phyloP scores from a whole-genome alignment of 2,329 filamentous ascomycete genomes.

The Didymella pomorum region DNA sequence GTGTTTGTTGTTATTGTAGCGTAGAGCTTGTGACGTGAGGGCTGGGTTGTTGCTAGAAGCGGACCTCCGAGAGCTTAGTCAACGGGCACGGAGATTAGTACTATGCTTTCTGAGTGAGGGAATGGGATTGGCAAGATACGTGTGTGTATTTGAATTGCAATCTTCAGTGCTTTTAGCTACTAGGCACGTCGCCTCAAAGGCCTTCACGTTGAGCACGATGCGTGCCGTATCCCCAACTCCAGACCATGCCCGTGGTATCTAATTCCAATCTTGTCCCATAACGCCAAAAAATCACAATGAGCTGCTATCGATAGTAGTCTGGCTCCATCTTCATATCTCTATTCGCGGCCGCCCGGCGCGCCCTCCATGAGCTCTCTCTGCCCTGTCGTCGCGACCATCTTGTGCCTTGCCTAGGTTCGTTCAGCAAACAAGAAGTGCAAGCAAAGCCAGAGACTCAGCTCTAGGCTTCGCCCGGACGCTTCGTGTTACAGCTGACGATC shows the following conservation, averaged over 20 bases:
- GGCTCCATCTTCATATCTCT: not conserved
- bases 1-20: not conserved
- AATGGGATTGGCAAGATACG: too few relatives aligned
- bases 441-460: slow-evolving; percentile 18
- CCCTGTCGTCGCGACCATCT: not conserved
- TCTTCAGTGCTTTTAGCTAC: not conserved
- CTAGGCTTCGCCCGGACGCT: slow-evolving; percentile 70
- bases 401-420: not conserved
- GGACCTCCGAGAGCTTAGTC: slow-evolving; percentile 31
- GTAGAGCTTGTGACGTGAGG: slow-evolving; percentile 1
- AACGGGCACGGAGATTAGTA: not conserved
- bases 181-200: not conserved
- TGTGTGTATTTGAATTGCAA: not conserved
- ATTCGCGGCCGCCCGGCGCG: not conserved
- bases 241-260: slow-evolving; percentile 33
- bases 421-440: slow-evolving; percentile 14
- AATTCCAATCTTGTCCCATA: slow-evolving; percentile 21
- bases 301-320: not conserved
- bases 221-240: slow-evolving; percentile 26
- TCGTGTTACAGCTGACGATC: slow-evolving; percentile 97
- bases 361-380: not conserved
- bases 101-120: not conserved
- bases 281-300: slow-evolving; percentile 23
- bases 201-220: slow-evolving; percentile 13
- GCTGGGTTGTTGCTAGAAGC: slow-evolving; percentile 24